Evolutionary conservation across 2,329 filamentous ascomycete species (phyloP), one percentile per base, ranked within the genome.

Genomic region (Fusarium multiceps): DNA sequence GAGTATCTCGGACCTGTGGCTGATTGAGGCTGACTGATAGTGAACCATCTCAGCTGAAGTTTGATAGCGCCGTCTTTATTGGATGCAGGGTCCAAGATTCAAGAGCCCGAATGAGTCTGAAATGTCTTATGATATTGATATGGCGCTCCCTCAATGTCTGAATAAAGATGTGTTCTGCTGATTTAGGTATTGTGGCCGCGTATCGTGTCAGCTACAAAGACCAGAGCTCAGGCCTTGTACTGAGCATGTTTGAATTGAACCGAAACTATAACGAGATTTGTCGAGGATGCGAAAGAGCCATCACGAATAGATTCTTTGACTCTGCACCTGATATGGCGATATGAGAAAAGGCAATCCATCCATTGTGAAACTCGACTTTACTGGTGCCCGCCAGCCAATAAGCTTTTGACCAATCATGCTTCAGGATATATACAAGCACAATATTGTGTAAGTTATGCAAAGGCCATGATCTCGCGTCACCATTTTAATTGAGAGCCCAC

Each of bases 401-500:
- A 1, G 3, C 34, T n/a, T 18, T 32, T 32, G 46, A 20, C 27
- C 27, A 30, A 21, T 37, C n/a, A 10, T 37, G 34, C 4, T 5
- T 18, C 10, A 37, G 34, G 1, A 4, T 37, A 6, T 0, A 10
- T 7, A 37, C 10, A 7, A 37, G 34, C 18, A 37, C 12, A 37
- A 37, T n/a, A n/a, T 37, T 37, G 3, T 37, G 34, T 18, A 37
- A 7, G 3, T 41, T 63, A 21, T 56, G 59, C 45, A 63, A 5
- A 23, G 6, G 28, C 28, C 4, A 20, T 46, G 23, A 53, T 68
- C 57, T 76, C 72, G 75, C 74, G 74, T 72, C 56, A 42, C 58
- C 45, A 53, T 50, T 73, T 76, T 76, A 76, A 76, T 66, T 74
- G 69, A 68, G 28, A 49, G 0, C 50, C 59, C 72, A 67, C 63